These are phyloP conservation scores for Chalciporus sphaerocephalus DNA, from an alignment of 768 basidiomycete species.

Conservation along the genomic window DNA sequence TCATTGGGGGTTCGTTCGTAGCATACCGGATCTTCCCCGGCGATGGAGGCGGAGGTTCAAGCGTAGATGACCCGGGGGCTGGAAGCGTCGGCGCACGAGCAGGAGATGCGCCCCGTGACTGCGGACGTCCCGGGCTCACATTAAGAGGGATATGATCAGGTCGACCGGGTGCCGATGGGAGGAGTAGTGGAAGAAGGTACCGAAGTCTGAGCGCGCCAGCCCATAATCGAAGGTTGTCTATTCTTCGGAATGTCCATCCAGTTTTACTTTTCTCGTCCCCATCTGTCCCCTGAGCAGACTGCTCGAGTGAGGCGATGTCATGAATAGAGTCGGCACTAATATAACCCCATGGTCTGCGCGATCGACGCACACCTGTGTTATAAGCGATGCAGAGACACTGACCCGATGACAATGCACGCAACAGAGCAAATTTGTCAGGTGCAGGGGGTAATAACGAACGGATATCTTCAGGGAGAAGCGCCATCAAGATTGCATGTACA, in stretches of 20 bases:
- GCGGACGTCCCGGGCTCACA: slow-evolving; percentile 16
- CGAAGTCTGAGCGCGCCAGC: slow-evolving; percentile 81
- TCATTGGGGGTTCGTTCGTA: slow-evolving; percentile 43
- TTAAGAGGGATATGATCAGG: slow-evolving; percentile 25
- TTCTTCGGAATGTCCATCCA: slow-evolving; percentile 81
- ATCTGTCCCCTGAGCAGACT: slow-evolving; percentile 34
- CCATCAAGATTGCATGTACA: slow-evolving; percentile 53
- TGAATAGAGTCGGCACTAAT: slow-evolving; percentile 75
- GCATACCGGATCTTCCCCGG: slow-evolving; percentile 36
- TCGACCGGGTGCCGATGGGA: slow-evolving; percentile 41
- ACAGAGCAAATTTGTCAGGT: slow-evolving; percentile 37
- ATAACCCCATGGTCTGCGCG: slow-evolving; percentile 85
- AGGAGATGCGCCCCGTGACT: slow-evolving; percentile 22
- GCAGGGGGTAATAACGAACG: slow-evolving; percentile 35
- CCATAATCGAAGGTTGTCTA: slow-evolving; percentile 83
- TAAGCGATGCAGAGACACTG: slow-evolving; percentile 78
- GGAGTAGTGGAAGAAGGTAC: slow-evolving; percentile 67
- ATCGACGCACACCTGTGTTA: slow-evolving; percentile 75
- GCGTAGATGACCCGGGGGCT: not conserved
- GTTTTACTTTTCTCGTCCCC: slow-evolving; percentile 45
- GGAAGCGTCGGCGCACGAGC: slow-evolving; percentile 18
- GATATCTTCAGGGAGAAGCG: slow-evolving; percentile 59
- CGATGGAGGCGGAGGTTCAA: slow-evolving; percentile 24
- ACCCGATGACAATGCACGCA: slow-evolving; percentile 63
- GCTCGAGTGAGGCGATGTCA: slow-evolving; percentile 68